Evolutionary conservation across 2,329 filamentous ascomycete species (phyloP).

Genomic region (Penicillium crustosum): DNA sequence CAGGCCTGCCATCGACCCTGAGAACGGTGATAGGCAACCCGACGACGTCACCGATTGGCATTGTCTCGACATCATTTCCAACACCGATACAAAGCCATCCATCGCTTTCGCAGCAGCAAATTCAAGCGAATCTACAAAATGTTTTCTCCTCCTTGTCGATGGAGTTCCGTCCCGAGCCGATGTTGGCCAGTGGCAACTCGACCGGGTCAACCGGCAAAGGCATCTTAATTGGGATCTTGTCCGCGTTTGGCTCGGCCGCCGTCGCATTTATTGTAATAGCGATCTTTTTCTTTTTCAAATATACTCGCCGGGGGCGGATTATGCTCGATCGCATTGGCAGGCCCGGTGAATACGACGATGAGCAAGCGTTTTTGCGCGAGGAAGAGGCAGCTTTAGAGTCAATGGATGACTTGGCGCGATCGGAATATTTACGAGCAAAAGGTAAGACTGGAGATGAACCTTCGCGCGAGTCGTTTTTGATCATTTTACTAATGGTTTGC

Average conservation of each 20-base stretch:
- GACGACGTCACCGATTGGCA: slow-evolving; percentile 29
- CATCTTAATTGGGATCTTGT: slow-evolving; percentile 91
- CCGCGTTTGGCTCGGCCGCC: slow-evolving; percentile 87
- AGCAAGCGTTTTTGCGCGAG: slow-evolving; percentile 88
- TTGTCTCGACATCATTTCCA: slow-evolving; percentile 11
- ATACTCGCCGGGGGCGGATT: slow-evolving; percentile 83
- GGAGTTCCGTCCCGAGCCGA: slow-evolving; percentile 22
- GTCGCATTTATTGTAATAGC: slow-evolving; percentile 77
- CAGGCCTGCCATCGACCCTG: slow-evolving; percentile 37
- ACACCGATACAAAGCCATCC: slow-evolving; percentile 15
- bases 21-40: slow-evolving; percentile 33
- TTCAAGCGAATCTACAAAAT: slow-evolving; percentile 42
- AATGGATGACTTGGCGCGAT: slow-evolving; percentile 90
- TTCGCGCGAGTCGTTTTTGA: neutral
- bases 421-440: slow-evolving; percentile 92
- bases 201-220: slow-evolving; percentile 65
- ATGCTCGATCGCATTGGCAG: slow-evolving; percentile 89
- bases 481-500: slow-evolving; percentile 8
- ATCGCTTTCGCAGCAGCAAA: slow-evolving; percentile 21
- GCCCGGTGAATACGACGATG: slow-evolving; percentile 96
- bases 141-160: slow-evolving; percentile 29
- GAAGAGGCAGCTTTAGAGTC: slow-evolving; percentile 91
- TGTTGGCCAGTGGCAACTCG: slow-evolving; percentile 41
- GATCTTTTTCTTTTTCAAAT: slow-evolving; percentile 89
- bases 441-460: slow-evolving; percentile 54